Evolutionary conservation across 2,329 filamentous ascomycete species (phyloP), one percentile per base, ranked within the genome.

Genomic region (Stagonosporopsis tanaceti): DNA sequence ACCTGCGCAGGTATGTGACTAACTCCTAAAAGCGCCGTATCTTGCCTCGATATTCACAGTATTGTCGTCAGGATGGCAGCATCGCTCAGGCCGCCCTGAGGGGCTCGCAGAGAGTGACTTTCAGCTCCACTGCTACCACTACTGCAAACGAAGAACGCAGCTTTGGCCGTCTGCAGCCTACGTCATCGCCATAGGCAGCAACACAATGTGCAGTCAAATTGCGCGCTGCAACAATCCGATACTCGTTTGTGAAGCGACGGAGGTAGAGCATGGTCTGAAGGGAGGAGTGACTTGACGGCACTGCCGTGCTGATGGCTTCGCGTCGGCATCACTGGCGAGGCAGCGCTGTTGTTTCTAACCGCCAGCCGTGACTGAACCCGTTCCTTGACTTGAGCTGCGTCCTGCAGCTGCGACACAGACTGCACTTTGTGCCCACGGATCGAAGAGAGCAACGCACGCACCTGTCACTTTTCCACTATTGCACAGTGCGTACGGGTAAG

Each of bases 1-100:
- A n/a, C 39, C 47, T 25, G 37, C 40, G 37, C 44, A 60, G 54
- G 57, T 63, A 61, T 42, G 57, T 63, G 48, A 53, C 20, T 32
- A 12, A 25, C 39, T 9, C 27, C 38, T 25, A 45, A n/a, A 27
- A 9, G 25, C 17, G 45, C 27, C 9, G 25, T 45, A 24, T 28
- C 28, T 25, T 17, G 40, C n/a, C 41, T 44, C 41, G 47, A 56
- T 57, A 47, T 58, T 60, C 27, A 60, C 60, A 53, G 46, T 22
- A 38, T 44, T 42, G 40, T 30, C 45, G 47, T 39, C 25, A 60
- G 53, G 47, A 60, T 52, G 60, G 45, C 34, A n/a, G 24, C 44
- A 11, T 46, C 27, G 24, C 42, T 34, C 30, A 50, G 45, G 38
- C 59, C 52, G 48, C 52, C 59, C 25, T 59, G 56, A 57, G 6